Evolutionary conservation across 805 yeast genomes (phyloP).

Genomic region (Jamesozyma rosinii): DNA sequence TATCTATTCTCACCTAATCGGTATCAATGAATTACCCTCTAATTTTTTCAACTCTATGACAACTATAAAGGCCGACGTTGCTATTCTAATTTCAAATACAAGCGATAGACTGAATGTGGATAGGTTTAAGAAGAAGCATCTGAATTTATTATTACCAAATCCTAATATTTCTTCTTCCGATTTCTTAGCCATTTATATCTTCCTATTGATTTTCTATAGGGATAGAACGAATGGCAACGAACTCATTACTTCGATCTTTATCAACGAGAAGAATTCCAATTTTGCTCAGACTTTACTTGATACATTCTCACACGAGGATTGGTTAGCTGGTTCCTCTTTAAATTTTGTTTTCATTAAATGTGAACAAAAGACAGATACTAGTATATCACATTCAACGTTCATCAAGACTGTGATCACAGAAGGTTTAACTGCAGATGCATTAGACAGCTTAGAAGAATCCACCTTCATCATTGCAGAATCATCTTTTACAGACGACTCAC

Average conservation of each 20-base stretch:
- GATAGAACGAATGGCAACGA: constrained; percentile 9
- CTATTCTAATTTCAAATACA: constrained; percentile 21
- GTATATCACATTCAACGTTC: constrained; percentile 6
- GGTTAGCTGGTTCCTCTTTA: constrained; percentile 13
- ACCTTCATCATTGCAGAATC: constrained; percentile 23
- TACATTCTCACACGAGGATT: constrained; percentile 12
- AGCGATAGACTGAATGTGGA: constrained; percentile 16
- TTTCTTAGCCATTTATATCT: constrained; percentile 19
- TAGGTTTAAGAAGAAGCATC: constrained; percentile 15
- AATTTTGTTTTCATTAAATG: constrained; percentile 9
- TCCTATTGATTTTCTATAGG: constrained; percentile 17
- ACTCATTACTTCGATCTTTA: constrained; percentile 13
- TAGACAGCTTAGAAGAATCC: constrained; percentile 18
- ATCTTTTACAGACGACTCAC: constrained; percentile 11
- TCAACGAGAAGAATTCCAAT: constrained; percentile 13
- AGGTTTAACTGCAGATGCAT: constrained; percentile 8
- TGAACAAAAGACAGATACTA: constrained; percentile 6
- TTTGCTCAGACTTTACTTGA: constrained; percentile 12
- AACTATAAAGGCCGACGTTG: constrained; percentile 14
- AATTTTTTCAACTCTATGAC: constrained; percentile 19
- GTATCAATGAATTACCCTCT: constrained; percentile 24
- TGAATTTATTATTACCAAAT: constrained; percentile 19
- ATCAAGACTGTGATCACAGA: constrained; percentile 15
- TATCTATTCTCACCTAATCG: constrained; percentile 22
- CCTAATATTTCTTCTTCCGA: constrained; percentile 24